Evolutionary conservation across 148 eudicot species (phyloP).

Genomic region (Silene uniflora): DNA sequence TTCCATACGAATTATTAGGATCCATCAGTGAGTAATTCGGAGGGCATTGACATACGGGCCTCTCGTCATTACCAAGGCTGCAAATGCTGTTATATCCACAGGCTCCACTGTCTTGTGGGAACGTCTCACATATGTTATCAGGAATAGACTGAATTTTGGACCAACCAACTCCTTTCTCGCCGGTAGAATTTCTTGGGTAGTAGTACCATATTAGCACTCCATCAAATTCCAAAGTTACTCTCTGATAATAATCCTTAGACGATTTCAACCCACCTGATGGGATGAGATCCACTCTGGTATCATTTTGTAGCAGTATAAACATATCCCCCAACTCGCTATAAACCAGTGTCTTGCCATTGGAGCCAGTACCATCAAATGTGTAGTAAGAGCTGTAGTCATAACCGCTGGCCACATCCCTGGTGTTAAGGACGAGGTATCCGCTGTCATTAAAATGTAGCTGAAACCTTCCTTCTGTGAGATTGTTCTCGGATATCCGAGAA

Average conservation of each 20-base stretch:
- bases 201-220: too few relatives aligned
- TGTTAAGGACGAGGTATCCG: slow-evolving; percentile 22
- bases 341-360: neutral
- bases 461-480: slow-evolving; percentile 45
- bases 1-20: too few relatives aligned
- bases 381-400: slow-evolving; percentile 14
- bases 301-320: slow-evolving; percentile 26
- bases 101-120: too few relatives aligned
- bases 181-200: too few relatives aligned
- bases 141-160: too few relatives aligned
- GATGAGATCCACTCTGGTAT: slow-evolving; percentile 3
- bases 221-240: too few relatives aligned
- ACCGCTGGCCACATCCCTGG: neutral
- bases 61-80: too few relatives aligned
- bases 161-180: too few relatives aligned
- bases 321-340: slow-evolving; percentile 30
- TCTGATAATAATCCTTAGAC: slow-evolving; percentile 16
- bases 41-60: too few relatives aligned
- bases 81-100: too few relatives aligned
- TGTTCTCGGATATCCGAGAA: slow-evolving; percentile 33
- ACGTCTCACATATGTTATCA: too few relatives aligned
- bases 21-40: too few relatives aligned
- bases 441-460: slow-evolving; percentile 14
- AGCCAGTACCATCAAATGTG: neutral
- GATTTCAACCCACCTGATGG: neutral